phyloP scores from a whole-genome alignment of 2,329 filamentous ascomycete species.

The Fusarium kyushuense region DNA sequence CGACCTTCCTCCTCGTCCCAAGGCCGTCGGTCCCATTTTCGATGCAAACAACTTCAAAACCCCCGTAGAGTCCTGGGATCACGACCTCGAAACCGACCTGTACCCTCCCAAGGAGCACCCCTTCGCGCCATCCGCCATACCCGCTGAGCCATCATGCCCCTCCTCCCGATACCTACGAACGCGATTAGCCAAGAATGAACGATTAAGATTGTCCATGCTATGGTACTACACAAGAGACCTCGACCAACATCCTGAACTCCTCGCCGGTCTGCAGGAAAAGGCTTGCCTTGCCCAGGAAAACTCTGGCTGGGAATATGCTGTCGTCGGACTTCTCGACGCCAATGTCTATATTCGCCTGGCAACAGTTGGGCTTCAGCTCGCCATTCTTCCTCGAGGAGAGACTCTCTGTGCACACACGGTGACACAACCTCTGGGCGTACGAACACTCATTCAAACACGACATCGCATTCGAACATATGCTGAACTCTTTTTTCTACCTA shows the following conservation, averaged over 20 bases:
- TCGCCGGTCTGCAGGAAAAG: conserved; percentile 58
- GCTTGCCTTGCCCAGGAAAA: conserved; percentile 56
- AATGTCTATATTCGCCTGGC: conserved; percentile 58
- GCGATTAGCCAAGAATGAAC: conserved; percentile 47
- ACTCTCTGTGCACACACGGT: conserved; percentile 60
- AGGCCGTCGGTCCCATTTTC: conserved; percentile 37
- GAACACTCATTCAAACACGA: not conserved
- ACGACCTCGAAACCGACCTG: conserved; percentile 7
- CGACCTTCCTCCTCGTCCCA: conserved; percentile 24
- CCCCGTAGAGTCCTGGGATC: conserved; percentile 33
- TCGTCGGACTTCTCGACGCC: conserved; percentile 58
- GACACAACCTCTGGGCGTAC: conserved; percentile 50
- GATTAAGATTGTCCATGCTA: conserved; percentile 52
- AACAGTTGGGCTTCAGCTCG: conserved; percentile 56
- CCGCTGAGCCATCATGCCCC: conserved; percentile 6
- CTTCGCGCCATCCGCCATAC: conserved; percentile 28
- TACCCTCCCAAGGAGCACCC: conserved; percentile 17
- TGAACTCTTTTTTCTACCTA: not conserved
- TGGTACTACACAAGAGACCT: conserved; percentile 60
- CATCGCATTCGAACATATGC: not conserved
- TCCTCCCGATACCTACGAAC: conserved; percentile 41
- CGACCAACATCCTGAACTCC: conserved; percentile 55
- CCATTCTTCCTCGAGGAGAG: conserved; percentile 59
- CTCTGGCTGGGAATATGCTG: conserved; percentile 60
- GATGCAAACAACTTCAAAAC: conserved; percentile 28